Conservation (phyloP, 1,139 yeast genomes). For the Sporopachydermia cereana region DNA sequence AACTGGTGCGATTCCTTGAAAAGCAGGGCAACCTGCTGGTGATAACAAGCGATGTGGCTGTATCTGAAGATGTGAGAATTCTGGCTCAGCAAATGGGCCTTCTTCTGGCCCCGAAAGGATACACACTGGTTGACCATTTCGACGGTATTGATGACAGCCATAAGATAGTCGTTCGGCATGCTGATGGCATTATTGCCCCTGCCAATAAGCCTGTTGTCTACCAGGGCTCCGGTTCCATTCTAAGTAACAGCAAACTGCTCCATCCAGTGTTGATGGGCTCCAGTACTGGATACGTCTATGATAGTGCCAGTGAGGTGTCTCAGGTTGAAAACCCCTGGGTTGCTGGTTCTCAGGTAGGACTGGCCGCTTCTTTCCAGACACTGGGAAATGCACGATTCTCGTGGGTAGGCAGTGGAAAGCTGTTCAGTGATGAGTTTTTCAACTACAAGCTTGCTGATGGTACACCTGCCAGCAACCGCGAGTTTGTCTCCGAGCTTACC, state of each 20-base stretch:
- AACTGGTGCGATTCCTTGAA: conserved; percentile 42
- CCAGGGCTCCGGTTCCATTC: conserved; percentile 41
- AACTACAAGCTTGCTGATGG: conserved; percentile 10
- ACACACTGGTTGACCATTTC: conserved; percentile 59
- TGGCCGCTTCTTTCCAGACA: conserved; percentile 77
- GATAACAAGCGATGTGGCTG: conserved; percentile 42
- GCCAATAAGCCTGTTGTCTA: conserved; percentile 20
- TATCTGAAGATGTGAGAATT: conserved; percentile 56
- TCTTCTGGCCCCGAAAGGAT: conserved; percentile 70
- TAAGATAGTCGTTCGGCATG: conserved; percentile 1
- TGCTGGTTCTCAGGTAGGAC: conserved; percentile 66
- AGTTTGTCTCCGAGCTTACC: conserved; percentile 38
- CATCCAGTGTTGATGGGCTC: conserved; percentile 61
- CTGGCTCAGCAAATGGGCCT: conserved; percentile 77
- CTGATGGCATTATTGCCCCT: conserved; percentile 9
- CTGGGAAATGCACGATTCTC: conserved; percentile 64
- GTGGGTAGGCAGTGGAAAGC: conserved; percentile 64
- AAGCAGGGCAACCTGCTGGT: conserved; percentile 68
- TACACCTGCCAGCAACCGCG: conserved; percentile 21
- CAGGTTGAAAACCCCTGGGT: conserved; percentile 46
- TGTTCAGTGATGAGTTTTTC: conserved; percentile 30
- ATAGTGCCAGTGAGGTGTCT: conserved; percentile 32
- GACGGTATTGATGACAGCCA: conserved; percentile 11
- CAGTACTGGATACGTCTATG: conserved; percentile 51
- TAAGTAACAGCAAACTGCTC: conserved; percentile 49